Evolutionary conservation across 164 flowering plant species (phyloP).

Genomic region (Chimonanthus praecox): DNA sequence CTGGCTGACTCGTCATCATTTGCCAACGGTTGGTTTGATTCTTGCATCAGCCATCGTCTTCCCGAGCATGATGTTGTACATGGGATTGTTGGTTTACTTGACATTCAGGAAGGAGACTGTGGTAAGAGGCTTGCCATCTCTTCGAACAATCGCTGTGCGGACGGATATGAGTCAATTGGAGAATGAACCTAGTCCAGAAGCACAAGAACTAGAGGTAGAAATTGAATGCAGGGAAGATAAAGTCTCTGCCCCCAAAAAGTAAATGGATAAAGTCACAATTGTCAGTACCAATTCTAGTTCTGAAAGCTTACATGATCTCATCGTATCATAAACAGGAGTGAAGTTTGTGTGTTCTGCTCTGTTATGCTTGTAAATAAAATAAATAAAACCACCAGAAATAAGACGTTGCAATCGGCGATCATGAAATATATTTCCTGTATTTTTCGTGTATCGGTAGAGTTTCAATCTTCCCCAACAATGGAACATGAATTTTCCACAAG

Average conservation of each 20-base stretch:
- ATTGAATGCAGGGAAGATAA: not conserved
- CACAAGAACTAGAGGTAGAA: not conserved
- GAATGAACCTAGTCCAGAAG: not conserved
- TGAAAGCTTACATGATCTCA: not conserved
- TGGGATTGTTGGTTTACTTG: not conserved
- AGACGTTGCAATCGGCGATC: too few species aligned
- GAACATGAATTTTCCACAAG: too few species aligned
- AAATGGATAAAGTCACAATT: not conserved
- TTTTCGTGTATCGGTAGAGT: too few species aligned
- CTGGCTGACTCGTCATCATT: not conserved
- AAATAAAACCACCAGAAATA: too few species aligned
- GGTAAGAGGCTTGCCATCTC: not conserved
- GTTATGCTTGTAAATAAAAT: not conserved
- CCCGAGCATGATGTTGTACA: not conserved
- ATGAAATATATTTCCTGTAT: too few species aligned
- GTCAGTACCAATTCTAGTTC: too few species aligned
- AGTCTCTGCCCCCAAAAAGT: not conserved
- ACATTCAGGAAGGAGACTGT: slow-evolving; percentile 1
- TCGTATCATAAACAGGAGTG: not conserved
- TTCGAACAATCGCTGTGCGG: not conserved
- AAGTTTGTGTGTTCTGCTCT: not conserved
- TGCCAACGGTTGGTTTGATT: not conserved
- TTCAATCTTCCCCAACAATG: too few species aligned
- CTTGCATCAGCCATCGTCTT: not conserved
- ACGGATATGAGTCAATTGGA: not conserved